A percentile compares a stretch with the other conserved stretches of the same genome.
Evolutionary conservation across 306 rosid genomes (phyloP).

Genomic region (Malus orientalis): DNA sequence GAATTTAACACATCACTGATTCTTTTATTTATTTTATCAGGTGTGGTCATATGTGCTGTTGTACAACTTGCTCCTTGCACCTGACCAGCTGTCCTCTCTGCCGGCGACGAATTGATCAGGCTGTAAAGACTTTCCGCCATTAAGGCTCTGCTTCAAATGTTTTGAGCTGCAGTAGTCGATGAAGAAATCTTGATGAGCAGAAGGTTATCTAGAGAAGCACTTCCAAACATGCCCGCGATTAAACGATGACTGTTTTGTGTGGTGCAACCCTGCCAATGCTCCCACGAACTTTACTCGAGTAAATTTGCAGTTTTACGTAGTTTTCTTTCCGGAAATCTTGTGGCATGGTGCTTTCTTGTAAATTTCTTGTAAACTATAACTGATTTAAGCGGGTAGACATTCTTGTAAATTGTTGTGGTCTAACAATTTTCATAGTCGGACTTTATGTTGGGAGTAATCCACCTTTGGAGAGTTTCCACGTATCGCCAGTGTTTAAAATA

Average conservation of each 20-base stretch:
- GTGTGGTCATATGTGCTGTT: constrained; percentile 99
- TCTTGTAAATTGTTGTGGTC: constrained; percentile 6
- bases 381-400: background rate
- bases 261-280: background rate
- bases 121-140: constrained; percentile 91
- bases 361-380: background rate
- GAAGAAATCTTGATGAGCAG: background rate
- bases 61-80: constrained; percentile 74
- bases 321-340: background rate
- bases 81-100: constrained; percentile 90
- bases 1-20: constrained; percentile 9
- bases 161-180: background rate
- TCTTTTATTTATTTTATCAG: constrained; percentile 33
- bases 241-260: background rate
- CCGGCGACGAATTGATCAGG: constrained; percentile 75
- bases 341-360: background rate
- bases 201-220: background rate
- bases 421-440: no score
- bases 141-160: constrained; percentile 23
- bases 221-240: background rate
- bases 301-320: background rate
- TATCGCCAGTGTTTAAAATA: no score
- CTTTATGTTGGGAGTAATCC: no score
- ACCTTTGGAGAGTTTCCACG: no score
- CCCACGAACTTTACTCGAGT: background rate